Evolutionary conservation across 2,329 filamentous ascomycete genomes (phyloP), one percentile per base, ranked within the genome.

Genomic region (Trichoderma sp.): DNA sequence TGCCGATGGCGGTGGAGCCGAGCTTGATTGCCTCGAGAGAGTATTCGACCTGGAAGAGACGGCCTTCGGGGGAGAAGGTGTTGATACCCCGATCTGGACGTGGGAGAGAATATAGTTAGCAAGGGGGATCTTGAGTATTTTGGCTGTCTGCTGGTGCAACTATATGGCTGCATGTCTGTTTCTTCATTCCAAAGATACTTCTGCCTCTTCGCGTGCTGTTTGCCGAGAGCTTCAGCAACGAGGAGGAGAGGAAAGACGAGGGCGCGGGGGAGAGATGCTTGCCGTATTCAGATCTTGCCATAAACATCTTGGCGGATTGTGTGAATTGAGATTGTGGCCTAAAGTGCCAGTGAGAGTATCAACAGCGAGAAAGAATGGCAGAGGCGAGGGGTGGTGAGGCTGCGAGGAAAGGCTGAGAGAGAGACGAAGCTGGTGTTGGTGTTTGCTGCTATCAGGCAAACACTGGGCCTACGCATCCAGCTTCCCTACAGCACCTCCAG

Each of bases 21-120:
- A 98, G 92, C 87, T 99, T 99, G 89, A 99, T 99, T 83, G 96
- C 96, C 87, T 99, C 96, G 82, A 99, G 92, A 71, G 96, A 98
- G 89, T 99, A 99, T 91, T 99, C 96, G 86, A 99, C 96, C 86
- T 99, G 96, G 89, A 99, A 99, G 82, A 99, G 92, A 83, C 96
- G 96, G 79, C 96, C 96, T 88, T 99, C 96, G 71, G 96, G 96
- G 77, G 96, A 99, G 89, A 99, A 99, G 88, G 96, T 99, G 88
- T 97, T 98, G 89, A 98, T 97, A 79, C 95, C 95, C 83, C 95
- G 94, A 86, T 98, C 94, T 97, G 75, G n/a, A 8, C 49, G 29
- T 19, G 27, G 29, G 19, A 43, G 31, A 37, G 35, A 33, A 37
- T 13, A 8, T 4, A 33, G 37, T 68, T 58, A 24, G 72, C 77